Base-by-base conservation (phyloP, 2,329 filamentous ascomycete species). In the Amylocarpus encephaloides region DNA sequence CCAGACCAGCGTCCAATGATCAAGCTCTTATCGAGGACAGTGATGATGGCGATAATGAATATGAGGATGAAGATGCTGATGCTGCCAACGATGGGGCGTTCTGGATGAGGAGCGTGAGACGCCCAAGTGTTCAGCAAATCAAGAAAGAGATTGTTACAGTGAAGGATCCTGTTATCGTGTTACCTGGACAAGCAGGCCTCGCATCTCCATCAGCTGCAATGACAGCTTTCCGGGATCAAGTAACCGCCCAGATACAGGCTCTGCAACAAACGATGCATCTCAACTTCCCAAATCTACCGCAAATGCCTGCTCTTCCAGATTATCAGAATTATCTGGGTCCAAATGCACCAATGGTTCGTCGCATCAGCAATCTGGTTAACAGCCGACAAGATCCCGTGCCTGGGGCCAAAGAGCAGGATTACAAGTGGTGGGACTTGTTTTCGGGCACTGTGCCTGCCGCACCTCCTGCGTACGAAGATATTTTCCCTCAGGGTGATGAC, bases 391-490 rank as follows among this genome's bases (percentile, higher is more conserved):
- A 68, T 19, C 51, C 67, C 43, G 55, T 66, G 35, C 15, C 68
- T 22, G 51, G 67, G 42, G 55, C 67, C 39, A 76, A 75, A 54
- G 71, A 73, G 46, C 65, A 72, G 48, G 76, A 81, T 46, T 73
- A 73, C 58, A 75, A 76, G 52, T 87, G 85, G 83, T 87, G 82
- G 79, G 82, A 85, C 62, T 70, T 84, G 26, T 76, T 84, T 40
- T 80, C 80, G 7, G 69, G 74, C 34, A 71, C 68, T 16, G 70
- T 69, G 35, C 68, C 78, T 9, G 71, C 74, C 3, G 73, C 78
- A 30, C 86, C 86, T 7, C 88, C 88, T 9, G 79, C 88, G 0
- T 93, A 93, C 57, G 83, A 90, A 47, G 88, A 91, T 43, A 79
- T 93, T 26, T 93, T 82, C 65, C 87, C 86, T 1, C 67, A 72